Evolutionary conservation across 768 basidiomycete species (phyloP), one percentile per base, ranked within the genome.

Genomic region (Lactarius sanguifluus): DNA sequence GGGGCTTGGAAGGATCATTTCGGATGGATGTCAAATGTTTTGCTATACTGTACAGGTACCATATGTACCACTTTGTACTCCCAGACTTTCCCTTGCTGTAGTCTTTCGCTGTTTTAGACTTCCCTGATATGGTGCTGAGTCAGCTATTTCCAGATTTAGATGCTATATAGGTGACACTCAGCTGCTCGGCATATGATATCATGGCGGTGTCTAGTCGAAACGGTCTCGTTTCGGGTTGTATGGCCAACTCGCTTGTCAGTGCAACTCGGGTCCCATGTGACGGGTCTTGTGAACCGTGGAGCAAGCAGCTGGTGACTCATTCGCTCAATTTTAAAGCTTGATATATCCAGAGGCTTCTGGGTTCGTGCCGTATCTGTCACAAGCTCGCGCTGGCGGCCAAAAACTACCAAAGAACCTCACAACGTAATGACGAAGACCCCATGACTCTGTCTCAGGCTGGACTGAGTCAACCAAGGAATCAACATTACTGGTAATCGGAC

Each of bases 31-130:
- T 57, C 7, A 34, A 28, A 32, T 34, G 55, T 57, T 57, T 9
- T 52, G 25, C 50, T 25, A 28, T 52, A 52, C 50, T 52, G 16
- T 36, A 57, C 56, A 32, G 56, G 56, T 57, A 57, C 56, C 56
- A 57, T 32, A 32, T 57, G 56, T 57, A 32, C n/a, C 34, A 5
- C 56, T 34, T 20, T 57, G 34, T 34, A 57, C 56, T 32, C 34
- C 18, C 8, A 34, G 18, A 3, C 16, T 16, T 23, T 57, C 18
- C 15, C 9, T 34, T 23, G 30, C 12, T 8, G 8, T 57, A 57
- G 56, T 34, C 50, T 52, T 25, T 52, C 25, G 50, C 25, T 25
- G 50, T 52, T 28, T 25, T 52, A 52, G 50, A 52, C 13, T 52
- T 25, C 23, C 12, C 10, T 50, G n/a, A 20, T 23, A 12, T 47